phyloP scores from a whole-genome alignment of 2,329 filamentous ascomycete species.

The Penicillium sp. region DNA sequence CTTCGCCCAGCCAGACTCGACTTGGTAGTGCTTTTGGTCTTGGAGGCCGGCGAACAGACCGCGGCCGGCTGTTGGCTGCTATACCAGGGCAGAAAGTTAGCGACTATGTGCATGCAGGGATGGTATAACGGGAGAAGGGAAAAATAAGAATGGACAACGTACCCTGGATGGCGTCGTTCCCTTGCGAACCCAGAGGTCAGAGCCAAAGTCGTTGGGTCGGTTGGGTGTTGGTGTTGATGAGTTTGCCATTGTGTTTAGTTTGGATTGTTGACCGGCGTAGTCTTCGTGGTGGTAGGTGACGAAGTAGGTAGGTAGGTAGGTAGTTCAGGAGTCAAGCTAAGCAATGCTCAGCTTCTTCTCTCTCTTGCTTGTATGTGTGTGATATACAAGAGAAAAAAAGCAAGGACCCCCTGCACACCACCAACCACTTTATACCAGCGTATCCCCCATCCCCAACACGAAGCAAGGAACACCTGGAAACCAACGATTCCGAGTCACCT shows the following conservation, averaged over 20 bases:
- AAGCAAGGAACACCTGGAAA: neutral
- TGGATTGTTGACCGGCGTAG: neutral
- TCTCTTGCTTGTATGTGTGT: neutral
- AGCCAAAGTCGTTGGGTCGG: conserved; percentile 41
- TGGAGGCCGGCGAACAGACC: conserved; percentile 46
- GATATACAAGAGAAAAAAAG: neutral
- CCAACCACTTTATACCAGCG: neutral
- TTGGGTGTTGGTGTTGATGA: conserved; percentile 4
- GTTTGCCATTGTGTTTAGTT: conserved; percentile 3
- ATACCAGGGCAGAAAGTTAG: neutral
- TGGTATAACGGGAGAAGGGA: neutral
- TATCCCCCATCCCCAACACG: neutral
- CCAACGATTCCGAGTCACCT: conserved; percentile 14
- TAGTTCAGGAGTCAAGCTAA: neutral
- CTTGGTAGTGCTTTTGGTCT: conserved; percentile 45
- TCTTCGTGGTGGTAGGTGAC: neutral
- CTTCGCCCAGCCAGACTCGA: conserved; percentile 43
- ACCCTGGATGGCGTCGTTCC: conserved; percentile 28
- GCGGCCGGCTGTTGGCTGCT: conserved; percentile 41
- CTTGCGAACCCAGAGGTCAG: conserved; percentile 40
- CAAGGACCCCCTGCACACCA: neutral
- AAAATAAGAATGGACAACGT: conserved; percentile 1
- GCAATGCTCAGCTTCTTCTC: neutral
- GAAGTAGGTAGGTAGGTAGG: neutral
- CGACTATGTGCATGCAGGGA: neutral